These are phyloP conservation scores for Diaporthe sp. DNA, from an alignment of 2,329 filamentous ascomycete genomes.

Conservation along the genomic window DNA sequence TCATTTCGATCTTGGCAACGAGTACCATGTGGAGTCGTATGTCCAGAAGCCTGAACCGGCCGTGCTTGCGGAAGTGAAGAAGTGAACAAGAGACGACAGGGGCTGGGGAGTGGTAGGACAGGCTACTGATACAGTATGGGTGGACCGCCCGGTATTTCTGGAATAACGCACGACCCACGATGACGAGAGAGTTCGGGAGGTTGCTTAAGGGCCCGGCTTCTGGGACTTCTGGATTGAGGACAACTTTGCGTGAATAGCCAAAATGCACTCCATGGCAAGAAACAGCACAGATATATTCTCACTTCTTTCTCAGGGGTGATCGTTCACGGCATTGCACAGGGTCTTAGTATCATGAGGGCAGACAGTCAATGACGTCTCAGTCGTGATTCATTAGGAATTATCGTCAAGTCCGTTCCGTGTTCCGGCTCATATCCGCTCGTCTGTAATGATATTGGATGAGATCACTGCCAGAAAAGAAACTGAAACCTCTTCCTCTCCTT, in stretches of 20 bases:
- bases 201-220: background rate
- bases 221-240: background rate
- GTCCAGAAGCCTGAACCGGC: constrained; percentile 24
- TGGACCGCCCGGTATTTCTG: background rate
- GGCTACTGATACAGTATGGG: background rate
- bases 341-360: background rate
- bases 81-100: background rate
- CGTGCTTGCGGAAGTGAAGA: background rate
- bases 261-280: too few species aligned
- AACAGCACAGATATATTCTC: too few species aligned
- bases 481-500: constrained; percentile 32
- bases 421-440: background rate
- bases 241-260: too few species aligned
- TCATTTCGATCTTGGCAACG: background rate
- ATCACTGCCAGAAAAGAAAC: constrained; percentile 20
- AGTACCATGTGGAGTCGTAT: background rate
- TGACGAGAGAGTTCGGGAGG: background rate
- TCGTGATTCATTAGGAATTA: constrained; percentile 30
- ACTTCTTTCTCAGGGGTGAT: background rate
- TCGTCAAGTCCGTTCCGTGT: background rate
- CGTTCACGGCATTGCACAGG: background rate
- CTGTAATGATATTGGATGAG: too few species aligned
- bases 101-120: background rate
- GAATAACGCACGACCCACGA: background rate
- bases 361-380: constrained; percentile 1